These are phyloP conservation scores for Leptographium procerum DNA, from an alignment of 2,329 filamentous ascomycete species.

Conservation along the genomic window DNA sequence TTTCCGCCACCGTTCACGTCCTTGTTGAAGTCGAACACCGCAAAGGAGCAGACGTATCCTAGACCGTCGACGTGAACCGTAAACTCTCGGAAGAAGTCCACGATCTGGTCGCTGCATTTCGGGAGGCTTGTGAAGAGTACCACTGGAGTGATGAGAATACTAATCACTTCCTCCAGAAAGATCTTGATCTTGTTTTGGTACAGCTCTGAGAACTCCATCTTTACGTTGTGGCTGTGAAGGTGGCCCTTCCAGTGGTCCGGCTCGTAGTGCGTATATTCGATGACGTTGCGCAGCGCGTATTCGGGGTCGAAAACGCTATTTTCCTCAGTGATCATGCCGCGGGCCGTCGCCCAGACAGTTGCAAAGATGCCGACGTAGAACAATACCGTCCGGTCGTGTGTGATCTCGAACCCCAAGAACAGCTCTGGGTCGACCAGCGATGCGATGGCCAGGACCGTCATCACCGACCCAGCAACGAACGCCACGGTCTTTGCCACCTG, in stretches of 20 bases:
- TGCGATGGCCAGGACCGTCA: slow-evolving; percentile 72
- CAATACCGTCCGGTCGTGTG: slow-evolving; percentile 73
- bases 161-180: slow-evolving; percentile 83
- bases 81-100: slow-evolving; percentile 97
- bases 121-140: slow-evolving; percentile 79
- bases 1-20: slow-evolving; percentile 33
- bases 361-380: slow-evolving; percentile 83
- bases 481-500: slow-evolving; percentile 75
- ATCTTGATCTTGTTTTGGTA: slow-evolving; percentile 90
- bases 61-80: slow-evolving; percentile 94
- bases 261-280: slow-evolving; percentile 85
- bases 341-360: slow-evolving; percentile 70
- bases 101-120: slow-evolving; percentile 79
- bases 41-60: slow-evolving; percentile 93
- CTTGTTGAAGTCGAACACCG: slow-evolving; percentile 93
- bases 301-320: slow-evolving; percentile 86
- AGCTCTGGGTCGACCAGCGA: slow-evolving; percentile 84
- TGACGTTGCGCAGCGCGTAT: slow-evolving; percentile 76
- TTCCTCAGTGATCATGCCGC: slow-evolving; percentile 78
- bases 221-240: slow-evolving; percentile 89
- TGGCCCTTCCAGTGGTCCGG: slow-evolving; percentile 80
- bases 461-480: slow-evolving; percentile 77
- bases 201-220: slow-evolving; percentile 75
- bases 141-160: slow-evolving; percentile 84
- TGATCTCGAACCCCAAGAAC: slow-evolving; percentile 86